Conservation (phyloP, 805 yeast genomes). For the Yarrowia deformans region DNA sequence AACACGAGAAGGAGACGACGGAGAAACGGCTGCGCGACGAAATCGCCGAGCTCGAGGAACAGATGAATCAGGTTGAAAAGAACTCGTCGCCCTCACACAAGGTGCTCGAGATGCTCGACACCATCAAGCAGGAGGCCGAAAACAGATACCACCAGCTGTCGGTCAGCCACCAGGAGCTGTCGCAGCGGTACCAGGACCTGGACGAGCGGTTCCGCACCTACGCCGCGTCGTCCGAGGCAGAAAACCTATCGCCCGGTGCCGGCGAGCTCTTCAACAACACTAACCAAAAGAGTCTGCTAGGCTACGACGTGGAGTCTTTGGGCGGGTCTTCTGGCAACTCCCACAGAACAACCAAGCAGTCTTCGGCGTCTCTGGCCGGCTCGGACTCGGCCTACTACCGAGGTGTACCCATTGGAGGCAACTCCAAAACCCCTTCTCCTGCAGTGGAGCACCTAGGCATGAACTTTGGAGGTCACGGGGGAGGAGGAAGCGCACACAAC, state of each 20-base stretch:
- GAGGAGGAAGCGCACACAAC: neutral
- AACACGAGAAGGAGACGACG: conserved; percentile 40
- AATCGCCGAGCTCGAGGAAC: conserved; percentile 40
- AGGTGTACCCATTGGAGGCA: conserved; percentile 21
- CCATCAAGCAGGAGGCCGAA: conserved; percentile 41
- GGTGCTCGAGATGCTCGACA: conserved; percentile 42
- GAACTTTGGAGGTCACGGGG: conserved; percentile 19
- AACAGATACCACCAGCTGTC: conserved; percentile 44
- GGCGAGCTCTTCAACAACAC: conserved; percentile 26
- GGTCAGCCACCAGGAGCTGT: conserved; percentile 47
- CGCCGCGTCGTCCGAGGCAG: conserved; percentile 25
- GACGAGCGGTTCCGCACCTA: conserved; percentile 45
- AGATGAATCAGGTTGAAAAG: conserved; percentile 42
- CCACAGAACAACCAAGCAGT: conserved; percentile 28
- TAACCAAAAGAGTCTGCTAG: conserved; percentile 28
- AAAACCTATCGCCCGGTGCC: conserved; percentile 19
- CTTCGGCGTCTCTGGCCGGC: conserved; percentile 21
- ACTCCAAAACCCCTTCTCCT: conserved; percentile 24
- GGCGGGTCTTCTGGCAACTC: conserved; percentile 30
- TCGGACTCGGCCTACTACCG: conserved; percentile 20
- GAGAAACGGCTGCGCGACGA: conserved; percentile 40
- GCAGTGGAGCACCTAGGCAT: conserved; percentile 25
- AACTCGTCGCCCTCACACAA: conserved; percentile 33
- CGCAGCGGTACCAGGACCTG: conserved; percentile 45
- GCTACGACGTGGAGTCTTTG: conserved; percentile 24